Evolutionary conservation across 495 filamentous ascomycete species (phyloP).

Genomic region (Aspergillus biplanus): DNA sequence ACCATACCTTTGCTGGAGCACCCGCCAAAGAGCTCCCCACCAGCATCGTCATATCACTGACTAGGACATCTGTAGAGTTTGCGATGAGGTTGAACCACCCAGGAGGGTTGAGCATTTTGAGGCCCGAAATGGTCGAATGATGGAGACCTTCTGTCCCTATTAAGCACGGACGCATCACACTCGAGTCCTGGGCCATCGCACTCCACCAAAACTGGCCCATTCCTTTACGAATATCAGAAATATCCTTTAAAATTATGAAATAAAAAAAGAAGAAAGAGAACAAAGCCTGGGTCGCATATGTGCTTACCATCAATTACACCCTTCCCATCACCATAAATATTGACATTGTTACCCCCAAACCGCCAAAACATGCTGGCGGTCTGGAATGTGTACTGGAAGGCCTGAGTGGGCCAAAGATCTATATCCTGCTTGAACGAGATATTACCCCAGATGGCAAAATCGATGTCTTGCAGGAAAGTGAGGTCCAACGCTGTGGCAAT

Average conservation of each 20-base stretch:
- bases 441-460: conserved; percentile 16
- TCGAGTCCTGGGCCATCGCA: conserved; percentile 12
- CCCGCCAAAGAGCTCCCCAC: background rate
- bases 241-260: background rate
- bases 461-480: conserved; percentile 15
- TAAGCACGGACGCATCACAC: conserved; percentile 2
- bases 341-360: conserved; percentile 14
- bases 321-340: conserved; percentile 15
- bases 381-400: conserved; percentile 15
- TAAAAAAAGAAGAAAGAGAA: too few species aligned
- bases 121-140: conserved; percentile 11
- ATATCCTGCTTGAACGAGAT: conserved; percentile 9
- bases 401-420: conserved; percentile 5
- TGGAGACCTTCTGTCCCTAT: conserved; percentile 14
- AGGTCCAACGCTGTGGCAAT: conserved; percentile 12
- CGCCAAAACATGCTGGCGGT: conserved; percentile 5
- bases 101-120: conserved; percentile 11
- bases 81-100: conserved; percentile 17
- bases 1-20: background rate
- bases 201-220: conserved; percentile 9
- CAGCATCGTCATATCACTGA: conserved; percentile 8
- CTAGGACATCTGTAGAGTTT: conserved; percentile 10
- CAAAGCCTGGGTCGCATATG: background rate
- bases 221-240: background rate
- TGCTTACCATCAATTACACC: conserved; percentile 14